phyloP scores from a whole-genome alignment of 495 filamentous ascomycete genomes.

The Xylaria venustula region DNA sequence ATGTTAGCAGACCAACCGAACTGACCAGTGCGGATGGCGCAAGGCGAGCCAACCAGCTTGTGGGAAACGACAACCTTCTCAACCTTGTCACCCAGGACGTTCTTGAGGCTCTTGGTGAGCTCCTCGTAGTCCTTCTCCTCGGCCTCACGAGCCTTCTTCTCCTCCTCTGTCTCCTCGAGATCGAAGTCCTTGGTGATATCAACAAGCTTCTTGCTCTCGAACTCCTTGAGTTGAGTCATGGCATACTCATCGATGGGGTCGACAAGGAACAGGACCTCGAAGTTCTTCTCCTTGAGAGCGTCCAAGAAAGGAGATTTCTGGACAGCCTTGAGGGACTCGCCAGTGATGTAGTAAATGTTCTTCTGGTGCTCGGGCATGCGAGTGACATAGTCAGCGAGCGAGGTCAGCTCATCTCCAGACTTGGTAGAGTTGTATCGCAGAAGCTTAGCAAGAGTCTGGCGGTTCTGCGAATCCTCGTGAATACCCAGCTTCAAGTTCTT shows the following conservation, averaged over 20 bases:
- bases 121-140: slow-evolving; percentile 97
- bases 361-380: slow-evolving; percentile 99
- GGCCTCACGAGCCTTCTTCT: slow-evolving; percentile 93
- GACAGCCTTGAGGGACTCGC: slow-evolving; percentile 98
- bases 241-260: slow-evolving; percentile 99
- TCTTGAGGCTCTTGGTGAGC: slow-evolving; percentile 95
- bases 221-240: slow-evolving; percentile 99
- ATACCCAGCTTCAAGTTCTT: slow-evolving; percentile 99
- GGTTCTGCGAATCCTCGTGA: slow-evolving; percentile 99
- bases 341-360: slow-evolving; percentile 99
- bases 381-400: slow-evolving; percentile 92
- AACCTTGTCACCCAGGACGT: slow-evolving; percentile 97
- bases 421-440: slow-evolving; percentile 98
- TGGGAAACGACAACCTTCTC: slow-evolving; percentile 99
- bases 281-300: slow-evolving; percentile 98
- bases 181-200: slow-evolving; percentile 99
- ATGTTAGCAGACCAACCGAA: slow-evolving; percentile 99
- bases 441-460: slow-evolving; percentile 89
- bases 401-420: slow-evolving; percentile 93
- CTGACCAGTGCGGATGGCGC: slow-evolving; percentile 98
- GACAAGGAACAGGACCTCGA: slow-evolving; percentile 98
- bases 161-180: slow-evolving; percentile 98
- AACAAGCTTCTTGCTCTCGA: slow-evolving; percentile 99
- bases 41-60: slow-evolving; percentile 94
- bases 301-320: slow-evolving; percentile 98